These are phyloP conservation scores for Pichia sp. DNA, from an alignment of 1,139 yeast genomes.

Conservation along the genomic window DNA sequence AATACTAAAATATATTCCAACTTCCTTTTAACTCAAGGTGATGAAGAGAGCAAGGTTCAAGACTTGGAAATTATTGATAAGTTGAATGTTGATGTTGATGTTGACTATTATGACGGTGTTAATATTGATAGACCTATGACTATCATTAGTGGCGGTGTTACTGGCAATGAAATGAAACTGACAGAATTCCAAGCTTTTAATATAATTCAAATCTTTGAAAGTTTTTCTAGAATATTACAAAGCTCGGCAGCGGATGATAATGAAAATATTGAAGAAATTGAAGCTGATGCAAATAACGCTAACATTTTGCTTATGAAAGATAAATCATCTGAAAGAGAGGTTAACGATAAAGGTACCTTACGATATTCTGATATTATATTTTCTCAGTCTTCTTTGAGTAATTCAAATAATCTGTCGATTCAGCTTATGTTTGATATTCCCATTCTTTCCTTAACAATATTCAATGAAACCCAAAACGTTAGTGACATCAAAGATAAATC, in stretches of 20 bases:
- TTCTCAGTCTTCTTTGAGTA: background rate
- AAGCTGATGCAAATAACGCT: slow-evolving; percentile 55
- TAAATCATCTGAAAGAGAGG: slow-evolving; percentile 18
- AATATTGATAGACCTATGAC: slow-evolving; percentile 40
- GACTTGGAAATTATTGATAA: slow-evolving; percentile 58
- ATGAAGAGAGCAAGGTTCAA: slow-evolving; percentile 35
- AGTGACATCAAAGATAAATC: slow-evolving; percentile 33
- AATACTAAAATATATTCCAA: slow-evolving; percentile 58
- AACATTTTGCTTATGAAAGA: slow-evolving; percentile 27
- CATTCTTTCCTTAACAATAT: slow-evolving; percentile 55
- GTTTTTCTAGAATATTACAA: slow-evolving; percentile 50
- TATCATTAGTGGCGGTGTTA: slow-evolving; percentile 49
- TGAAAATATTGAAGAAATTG: slow-evolving; percentile 39
- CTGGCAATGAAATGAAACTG: slow-evolving; percentile 57
- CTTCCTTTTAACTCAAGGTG: slow-evolving; percentile 35
- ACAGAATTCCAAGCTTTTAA: slow-evolving; percentile 73
- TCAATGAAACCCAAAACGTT: slow-evolving; percentile 42
- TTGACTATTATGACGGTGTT: slow-evolving; percentile 41
- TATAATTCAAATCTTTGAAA: slow-evolving; percentile 46
- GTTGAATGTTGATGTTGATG: slow-evolving; percentile 55
- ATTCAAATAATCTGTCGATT: slow-evolving; percentile 17
- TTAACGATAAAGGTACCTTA: background rate
- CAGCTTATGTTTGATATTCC: slow-evolving; percentile 53
- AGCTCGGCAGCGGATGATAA: slow-evolving; percentile 30
- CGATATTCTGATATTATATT: background rate